A percentile compares a stretch with the other conserved stretches of the same genome.
Conservation (phyloP, 768 basidiomycete genomes). For the Termitomyces sp. region DNA sequence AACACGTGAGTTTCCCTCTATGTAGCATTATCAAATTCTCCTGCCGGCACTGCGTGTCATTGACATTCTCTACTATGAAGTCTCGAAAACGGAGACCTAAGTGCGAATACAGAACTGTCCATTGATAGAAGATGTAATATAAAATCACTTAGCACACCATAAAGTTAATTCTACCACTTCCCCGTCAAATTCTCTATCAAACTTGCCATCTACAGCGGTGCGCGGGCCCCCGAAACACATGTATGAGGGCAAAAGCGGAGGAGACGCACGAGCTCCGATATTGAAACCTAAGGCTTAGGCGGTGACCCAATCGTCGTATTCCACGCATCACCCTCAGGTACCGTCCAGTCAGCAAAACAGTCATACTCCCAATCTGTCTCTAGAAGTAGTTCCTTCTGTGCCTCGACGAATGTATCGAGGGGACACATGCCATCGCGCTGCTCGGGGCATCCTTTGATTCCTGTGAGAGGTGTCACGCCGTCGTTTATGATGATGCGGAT, state of each 20-base stretch:
- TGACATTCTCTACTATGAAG: no score
- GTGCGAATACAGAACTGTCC: no score
- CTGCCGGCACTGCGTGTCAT: no score
- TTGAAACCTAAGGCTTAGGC: slow-evolving; percentile 21
- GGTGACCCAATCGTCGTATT: slow-evolving; percentile 67
- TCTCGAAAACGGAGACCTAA: neutral
- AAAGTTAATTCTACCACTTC: neutral
- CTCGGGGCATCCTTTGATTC: slow-evolving; percentile 66
- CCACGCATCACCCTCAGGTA: slow-evolving; percentile 64
- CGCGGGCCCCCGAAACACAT: neutral
- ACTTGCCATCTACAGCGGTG: neutral
- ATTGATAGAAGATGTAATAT: neutral
- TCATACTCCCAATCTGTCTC: slow-evolving; percentile 71
- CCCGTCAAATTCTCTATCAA: neutral
- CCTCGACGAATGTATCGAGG: slow-evolving; percentile 62
- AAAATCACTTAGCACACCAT: neutral
- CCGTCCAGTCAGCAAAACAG: slow-evolving; percentile 71
- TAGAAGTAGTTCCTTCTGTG: slow-evolving; percentile 59
- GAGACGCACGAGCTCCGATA: neutral
- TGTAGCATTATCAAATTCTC: no score
- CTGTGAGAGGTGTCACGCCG: slow-evolving; percentile 74
- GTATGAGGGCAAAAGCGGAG: neutral
- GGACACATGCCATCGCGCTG: slow-evolving; percentile 77
- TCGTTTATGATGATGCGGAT: slow-evolving; percentile 89
- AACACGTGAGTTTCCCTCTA: no score